Conservation (phyloP, 1,139 yeast genomes). For the Yamadazyma triangularis region DNA sequence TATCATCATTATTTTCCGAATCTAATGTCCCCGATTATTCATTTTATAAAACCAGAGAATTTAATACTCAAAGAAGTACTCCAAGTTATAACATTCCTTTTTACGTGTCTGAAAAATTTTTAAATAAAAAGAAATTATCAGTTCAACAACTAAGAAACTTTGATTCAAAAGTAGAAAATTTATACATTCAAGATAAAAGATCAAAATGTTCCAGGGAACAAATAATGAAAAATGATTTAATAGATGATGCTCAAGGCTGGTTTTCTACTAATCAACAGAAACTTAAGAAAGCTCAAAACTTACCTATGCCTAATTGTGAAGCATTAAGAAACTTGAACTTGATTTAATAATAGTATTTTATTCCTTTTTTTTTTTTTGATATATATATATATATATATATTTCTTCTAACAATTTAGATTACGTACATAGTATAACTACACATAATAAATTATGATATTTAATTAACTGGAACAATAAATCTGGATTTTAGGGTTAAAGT, state of each 20-base stretch:
- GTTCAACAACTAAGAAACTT: constrained; percentile 45
- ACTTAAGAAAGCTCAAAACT: constrained; percentile 45
- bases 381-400: not conserved
- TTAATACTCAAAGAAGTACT: constrained; percentile 46
- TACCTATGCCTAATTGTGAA: constrained; percentile 54
- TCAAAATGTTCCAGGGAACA: constrained; percentile 62
- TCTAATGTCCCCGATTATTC: constrained; percentile 46
- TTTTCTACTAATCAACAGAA: constrained; percentile 62
- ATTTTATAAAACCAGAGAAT: constrained; percentile 38
- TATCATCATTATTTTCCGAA: constrained; percentile 48
- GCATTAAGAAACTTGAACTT: constrained; percentile 40
- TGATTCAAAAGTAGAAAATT: constrained; percentile 62
- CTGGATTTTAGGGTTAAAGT: constrained; percentile 5
- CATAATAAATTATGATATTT: no score
- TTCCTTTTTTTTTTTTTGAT: not conserved
- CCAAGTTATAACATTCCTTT: constrained; percentile 61
- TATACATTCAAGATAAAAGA: constrained; percentile 52
- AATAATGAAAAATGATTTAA: constrained; percentile 51
- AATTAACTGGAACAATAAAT: constrained; percentile 1
- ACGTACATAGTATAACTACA: no score
- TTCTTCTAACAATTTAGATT: no score
- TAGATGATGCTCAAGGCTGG: constrained; percentile 81
- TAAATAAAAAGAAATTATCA: constrained; percentile 36
- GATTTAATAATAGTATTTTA: constrained; percentile 12
- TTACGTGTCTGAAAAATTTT: constrained; percentile 52